Evolutionary conservation across 495 filamentous ascomycete genomes (phyloP).

Genomic region (Parmelia sp.): DNA sequence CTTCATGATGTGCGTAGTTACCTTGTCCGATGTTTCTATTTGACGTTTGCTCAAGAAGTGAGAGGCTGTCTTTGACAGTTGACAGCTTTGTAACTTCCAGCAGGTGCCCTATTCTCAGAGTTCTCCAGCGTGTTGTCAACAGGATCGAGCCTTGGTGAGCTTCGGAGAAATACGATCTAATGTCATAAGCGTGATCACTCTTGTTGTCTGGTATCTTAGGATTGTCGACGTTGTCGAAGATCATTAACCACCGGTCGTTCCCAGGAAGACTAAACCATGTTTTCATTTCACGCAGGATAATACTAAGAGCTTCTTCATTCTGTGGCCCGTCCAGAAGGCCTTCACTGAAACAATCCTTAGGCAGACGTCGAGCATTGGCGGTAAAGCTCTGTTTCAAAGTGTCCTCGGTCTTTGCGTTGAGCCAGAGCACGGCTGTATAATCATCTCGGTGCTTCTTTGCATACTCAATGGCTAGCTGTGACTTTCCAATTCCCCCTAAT

Average conservation of each 20-base stretch:
- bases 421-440: conserved; percentile 25
- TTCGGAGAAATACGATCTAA: conserved; percentile 33
- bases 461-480: conserved; percentile 27
- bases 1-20: conserved; percentile 6
- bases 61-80: neutral
- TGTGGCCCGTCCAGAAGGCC: conserved; percentile 2
- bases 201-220: conserved; percentile 24
- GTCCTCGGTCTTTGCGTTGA: conserved; percentile 20
- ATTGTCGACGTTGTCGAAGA: conserved; percentile 32
- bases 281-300: neutral
- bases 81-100: neutral
- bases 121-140: conserved; percentile 35
- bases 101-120: neutral
- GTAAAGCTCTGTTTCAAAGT: conserved; percentile 22
- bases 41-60: neutral
- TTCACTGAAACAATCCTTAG: neutral
- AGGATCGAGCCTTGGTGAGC: conserved; percentile 35
- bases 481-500: conserved; percentile 37
- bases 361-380: conserved; percentile 10
- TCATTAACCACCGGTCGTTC: conserved; percentile 27
- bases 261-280: neutral
- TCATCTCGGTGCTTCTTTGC: conserved; percentile 21
- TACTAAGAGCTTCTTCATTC: neutral
- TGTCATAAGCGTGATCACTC: conserved; percentile 28
- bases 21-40: neutral